Percentiles rank a stretch among this genome's conserved stretches.
Evolutionary conservation across 78 protist genomes (phyloP).

Genomic region (Isochrysis galbana): DNA sequence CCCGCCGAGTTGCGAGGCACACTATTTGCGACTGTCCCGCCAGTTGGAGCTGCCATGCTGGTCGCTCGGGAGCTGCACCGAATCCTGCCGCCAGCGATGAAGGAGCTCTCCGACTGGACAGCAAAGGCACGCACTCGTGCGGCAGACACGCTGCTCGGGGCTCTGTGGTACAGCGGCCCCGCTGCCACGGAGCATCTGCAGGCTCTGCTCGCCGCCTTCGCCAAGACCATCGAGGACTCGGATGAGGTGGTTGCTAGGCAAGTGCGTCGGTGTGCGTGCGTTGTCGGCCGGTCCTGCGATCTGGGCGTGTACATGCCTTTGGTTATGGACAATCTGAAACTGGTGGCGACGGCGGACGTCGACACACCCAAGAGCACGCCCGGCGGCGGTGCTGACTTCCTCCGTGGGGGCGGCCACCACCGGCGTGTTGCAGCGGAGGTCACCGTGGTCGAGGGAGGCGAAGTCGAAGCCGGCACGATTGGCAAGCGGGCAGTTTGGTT

Average conservation of each 20-base stretch:
- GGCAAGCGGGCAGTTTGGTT: neutral
- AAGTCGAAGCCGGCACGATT: neutral
- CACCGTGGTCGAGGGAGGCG: neutral
- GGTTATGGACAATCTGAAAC: neutral
- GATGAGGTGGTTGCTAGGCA: neutral
- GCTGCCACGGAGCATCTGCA: neutral
- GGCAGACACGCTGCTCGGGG: neutral
- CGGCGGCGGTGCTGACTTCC: neutral
- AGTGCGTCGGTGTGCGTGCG: neutral
- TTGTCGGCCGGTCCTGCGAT: neutral
- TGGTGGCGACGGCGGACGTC: neutral
- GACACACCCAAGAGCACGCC: neutral
- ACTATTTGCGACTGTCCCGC: neutral
- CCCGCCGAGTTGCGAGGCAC: neutral
- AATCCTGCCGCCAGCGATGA: neutral
- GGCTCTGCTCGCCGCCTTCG: neutral
- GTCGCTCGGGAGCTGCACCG: neutral
- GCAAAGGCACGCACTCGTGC: neutral
- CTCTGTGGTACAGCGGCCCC: neutral
- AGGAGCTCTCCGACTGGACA: neutral
- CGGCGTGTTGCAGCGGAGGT: neutral
- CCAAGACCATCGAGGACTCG: neutral
- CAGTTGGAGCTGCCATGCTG: neutral
- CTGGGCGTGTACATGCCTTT: neutral
- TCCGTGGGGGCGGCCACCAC: neutral